Base-by-base conservation (phyloP, 139 green algal species). In the Mychonastes homosphaera region DNA sequence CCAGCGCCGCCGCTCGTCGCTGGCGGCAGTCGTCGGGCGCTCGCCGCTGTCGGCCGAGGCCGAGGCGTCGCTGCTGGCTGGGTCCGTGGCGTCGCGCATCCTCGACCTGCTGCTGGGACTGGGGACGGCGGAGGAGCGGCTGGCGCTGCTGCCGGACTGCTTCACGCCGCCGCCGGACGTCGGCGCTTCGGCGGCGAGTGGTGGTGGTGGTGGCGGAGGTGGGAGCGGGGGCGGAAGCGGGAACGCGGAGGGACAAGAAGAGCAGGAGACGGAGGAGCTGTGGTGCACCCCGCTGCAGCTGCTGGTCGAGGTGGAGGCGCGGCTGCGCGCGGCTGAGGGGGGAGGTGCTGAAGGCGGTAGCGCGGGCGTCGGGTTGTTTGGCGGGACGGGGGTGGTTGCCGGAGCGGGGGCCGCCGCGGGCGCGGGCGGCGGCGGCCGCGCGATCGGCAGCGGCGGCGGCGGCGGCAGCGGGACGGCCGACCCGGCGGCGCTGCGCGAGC, bases 71-170 rank as follows among this genome's bases (percentile, higher is more conserved):
- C 52, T 81, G 1, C 55, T 75, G 63, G 69, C 63, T 6, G 65
- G 65, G 2, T 65, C 36, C 7, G 63, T 69, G 16, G 66, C 74
- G 47, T 38, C 63, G 29, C 69, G 72, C 27, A 79, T 79, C 45
- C 54, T 69, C 43, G 74, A 82, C 43, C 62, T 82, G 67, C 61
- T 82, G 39, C 60, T 82, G 35, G 23, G 23, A 3, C 32, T 76
- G 27, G 48, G 51, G 7, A 66, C 38, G 23, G 44, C 23, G 7
- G 53, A 43, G 18, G 70, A 76, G 36, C 63, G 74, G 8, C 19
- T 72, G 12, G 67, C 39, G 23, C 53, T 69, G 41, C 55, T 82
- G 33, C 74, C 74, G 4, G 74, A 82, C 60, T 82, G 74, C 66
- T 82, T 82, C 61, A 74, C 66, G 12, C 74, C 74, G 15, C 74